Base-by-base conservation (phyloP, 192 early-diverging fungal genomes). In the Coemansia sp. region DNA sequence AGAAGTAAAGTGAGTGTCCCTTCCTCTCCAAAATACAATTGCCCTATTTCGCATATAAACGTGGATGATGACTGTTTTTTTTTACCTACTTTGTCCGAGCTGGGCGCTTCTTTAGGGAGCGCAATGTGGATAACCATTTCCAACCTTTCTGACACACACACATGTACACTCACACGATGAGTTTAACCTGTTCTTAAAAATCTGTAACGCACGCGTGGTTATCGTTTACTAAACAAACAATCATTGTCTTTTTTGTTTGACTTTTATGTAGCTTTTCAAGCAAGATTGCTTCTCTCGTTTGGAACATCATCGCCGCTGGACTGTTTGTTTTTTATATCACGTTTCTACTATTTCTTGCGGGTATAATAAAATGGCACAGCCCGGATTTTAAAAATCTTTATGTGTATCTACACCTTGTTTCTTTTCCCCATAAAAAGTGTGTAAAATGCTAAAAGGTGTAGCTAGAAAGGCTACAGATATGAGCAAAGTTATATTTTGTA, bases 1-100 rank as follows among this genome's bases (percentile, higher is more conserved):
- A 96, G 93, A 96, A 96, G 80, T 84, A 84, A 78, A 72, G 69
- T 73, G 78, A 79, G 82, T 48, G 41, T 23, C 21, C 39, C 41
- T 21, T n/a, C n/a, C n/a, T n/a, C 40, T 46, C 41, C 52, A 13
- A 41, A 46, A 55, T 53, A 41, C 66, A 10, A 19, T 40, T 22
- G 8, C 21, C 7, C 17, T 45, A 9, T 9, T 45, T 9, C 19
- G 43, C 43, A 18, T n/a, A 19, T n/a, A 21, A 21, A 19, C 7
- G 17, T 45, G 43, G 9, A 45, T 43, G 42, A 2, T 52, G 12
- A 30, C 49, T 53, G 18, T 30, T 34, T 48, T 30, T 33, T 46
- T 44, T 17, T 49, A 40, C 33, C 18, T 46, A 49, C 45, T 21
- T 54, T 54, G 38, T 54, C 37, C 53, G 53, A 54, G 37, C 46